Conservation (phyloP, 2,329 filamentous ascomycete species). For the Talaromyces funiculosus region DNA sequence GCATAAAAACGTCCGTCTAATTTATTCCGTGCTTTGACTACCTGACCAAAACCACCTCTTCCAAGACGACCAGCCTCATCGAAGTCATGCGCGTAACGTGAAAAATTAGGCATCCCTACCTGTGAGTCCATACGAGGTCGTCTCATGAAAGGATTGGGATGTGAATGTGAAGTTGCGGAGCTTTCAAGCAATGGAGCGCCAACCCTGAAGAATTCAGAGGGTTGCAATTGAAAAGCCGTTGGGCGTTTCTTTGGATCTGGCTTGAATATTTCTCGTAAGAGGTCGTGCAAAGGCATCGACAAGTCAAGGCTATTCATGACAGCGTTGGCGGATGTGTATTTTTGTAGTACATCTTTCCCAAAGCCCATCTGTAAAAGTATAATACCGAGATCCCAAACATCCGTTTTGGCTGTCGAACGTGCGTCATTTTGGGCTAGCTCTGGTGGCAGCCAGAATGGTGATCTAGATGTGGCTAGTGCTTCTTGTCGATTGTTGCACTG, state of each 20-base stretch:
- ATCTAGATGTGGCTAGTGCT: constrained; percentile 56
- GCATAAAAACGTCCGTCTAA: constrained; percentile 91
- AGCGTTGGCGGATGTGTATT: constrained; percentile 71
- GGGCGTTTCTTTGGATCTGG: constrained; percentile 77
- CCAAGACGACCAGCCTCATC: constrained; percentile 83
- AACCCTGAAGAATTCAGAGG: constrained; percentile 45
- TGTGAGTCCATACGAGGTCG: constrained; percentile 60
- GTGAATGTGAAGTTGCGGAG: constrained; percentile 36
- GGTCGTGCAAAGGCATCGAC: constrained; percentile 69
- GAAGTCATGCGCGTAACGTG: constrained; percentile 83
- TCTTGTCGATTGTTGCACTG: constrained; percentile 40
- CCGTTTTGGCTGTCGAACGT: constrained; percentile 64
- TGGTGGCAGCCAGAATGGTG: constrained; percentile 76
- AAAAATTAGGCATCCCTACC: constrained; percentile 51
- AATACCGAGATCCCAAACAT: constrained; percentile 92
- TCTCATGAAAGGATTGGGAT: constrained; percentile 40
- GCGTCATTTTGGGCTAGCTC: constrained; percentile 61
- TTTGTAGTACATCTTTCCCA: constrained; percentile 68
- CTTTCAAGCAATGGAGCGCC: constrained; percentile 34
- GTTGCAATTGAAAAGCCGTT: constrained; percentile 68
- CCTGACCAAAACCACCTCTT: constrained; percentile 92
- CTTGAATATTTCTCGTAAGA: constrained; percentile 79
- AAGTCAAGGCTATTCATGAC: constrained; percentile 66
- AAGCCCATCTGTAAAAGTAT: constrained; percentile 93
- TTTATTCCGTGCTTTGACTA: constrained; percentile 91